Percentiles rank a stretch among this genome's conserved stretches.
These are phyloP conservation scores for Plasmodium chabaudi DNA, from an alignment of 169 alveolate species.

Conservation along the genomic window DNA sequence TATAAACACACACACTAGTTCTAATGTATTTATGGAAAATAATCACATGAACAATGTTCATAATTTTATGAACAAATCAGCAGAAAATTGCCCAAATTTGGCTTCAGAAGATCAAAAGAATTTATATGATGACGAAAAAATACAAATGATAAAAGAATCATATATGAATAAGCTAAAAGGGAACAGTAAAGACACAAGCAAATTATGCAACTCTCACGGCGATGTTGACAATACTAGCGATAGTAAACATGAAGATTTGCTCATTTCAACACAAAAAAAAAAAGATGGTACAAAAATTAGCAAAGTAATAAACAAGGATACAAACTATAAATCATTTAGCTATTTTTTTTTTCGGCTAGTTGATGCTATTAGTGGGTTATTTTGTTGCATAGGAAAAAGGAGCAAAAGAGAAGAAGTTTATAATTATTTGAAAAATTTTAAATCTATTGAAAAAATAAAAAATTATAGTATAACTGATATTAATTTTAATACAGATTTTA, in stretches of 20 bases:
- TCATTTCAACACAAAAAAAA: background rate
- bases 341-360: constrained; percentile 49
- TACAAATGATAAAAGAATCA: background rate
- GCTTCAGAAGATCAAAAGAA: background rate
- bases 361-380: constrained; percentile 61
- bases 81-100: background rate
- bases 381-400: constrained; percentile 69
- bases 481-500: constrained; percentile 23
- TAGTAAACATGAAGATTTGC: background rate
- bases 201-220: background rate
- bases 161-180: background rate
- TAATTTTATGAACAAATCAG: background rate
- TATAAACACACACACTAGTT: no score
- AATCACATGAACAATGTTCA: background rate
- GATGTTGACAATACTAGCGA: background rate
- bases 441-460: constrained; percentile 16
- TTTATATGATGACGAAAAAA: constrained; percentile 24
- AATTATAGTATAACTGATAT: constrained; percentile 23
- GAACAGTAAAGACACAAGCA: background rate
- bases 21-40: background rate
- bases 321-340: constrained; percentile 53
- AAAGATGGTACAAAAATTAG: constrained; percentile 14
- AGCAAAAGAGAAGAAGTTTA: constrained; percentile 56
- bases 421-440: constrained; percentile 24
- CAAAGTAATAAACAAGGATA: constrained; percentile 32